Conservation (phyloP, 2,329 filamentous ascomycete genomes). For the Fusarium penzigii region DNA sequence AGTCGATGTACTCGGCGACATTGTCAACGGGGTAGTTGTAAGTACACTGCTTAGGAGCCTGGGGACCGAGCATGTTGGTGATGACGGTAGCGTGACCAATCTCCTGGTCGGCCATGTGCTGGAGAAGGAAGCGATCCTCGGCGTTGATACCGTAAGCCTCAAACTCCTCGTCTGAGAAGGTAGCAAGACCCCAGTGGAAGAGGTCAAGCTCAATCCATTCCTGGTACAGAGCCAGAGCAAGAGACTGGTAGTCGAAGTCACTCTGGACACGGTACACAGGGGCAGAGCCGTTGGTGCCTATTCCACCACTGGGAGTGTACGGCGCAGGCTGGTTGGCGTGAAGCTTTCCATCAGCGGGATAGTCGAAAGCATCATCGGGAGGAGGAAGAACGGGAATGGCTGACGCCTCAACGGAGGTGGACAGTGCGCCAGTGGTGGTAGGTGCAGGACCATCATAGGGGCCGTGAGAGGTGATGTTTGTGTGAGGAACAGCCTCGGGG, state of each 20-base stretch:
- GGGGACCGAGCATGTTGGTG: constrained; percentile 72
- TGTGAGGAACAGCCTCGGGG: constrained; percentile 38
- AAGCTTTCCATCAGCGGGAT: constrained; percentile 70
- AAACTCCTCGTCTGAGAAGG: constrained; percentile 71
- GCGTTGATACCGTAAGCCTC: constrained; percentile 65
- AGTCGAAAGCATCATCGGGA: constrained; percentile 63
- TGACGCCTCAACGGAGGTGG: constrained; percentile 55
- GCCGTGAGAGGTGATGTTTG: constrained; percentile 67
- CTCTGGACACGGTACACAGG: constrained; percentile 77
- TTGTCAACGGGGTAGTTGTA: constrained; percentile 81
- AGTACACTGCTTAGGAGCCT: constrained; percentile 72
- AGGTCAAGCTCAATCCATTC: constrained; percentile 85
- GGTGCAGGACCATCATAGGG: constrained; percentile 62
- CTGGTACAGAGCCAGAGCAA: constrained; percentile 74
- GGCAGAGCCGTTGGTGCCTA: constrained; percentile 74
- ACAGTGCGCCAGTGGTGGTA: constrained; percentile 70
- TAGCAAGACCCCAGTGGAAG: constrained; percentile 74
- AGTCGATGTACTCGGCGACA: constrained; percentile 78
- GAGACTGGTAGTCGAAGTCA: constrained; percentile 81
- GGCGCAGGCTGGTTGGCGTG: constrained; percentile 69
- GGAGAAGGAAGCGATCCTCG: constrained; percentile 69
- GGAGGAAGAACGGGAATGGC: constrained; percentile 60
- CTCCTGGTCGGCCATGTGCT: constrained; percentile 79
- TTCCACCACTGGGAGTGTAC: constrained; percentile 70
- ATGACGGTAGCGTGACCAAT: constrained; percentile 75